Evolutionary conservation across 257 asterid species (phyloP).

Genomic region (Scutellaria minor): DNA sequence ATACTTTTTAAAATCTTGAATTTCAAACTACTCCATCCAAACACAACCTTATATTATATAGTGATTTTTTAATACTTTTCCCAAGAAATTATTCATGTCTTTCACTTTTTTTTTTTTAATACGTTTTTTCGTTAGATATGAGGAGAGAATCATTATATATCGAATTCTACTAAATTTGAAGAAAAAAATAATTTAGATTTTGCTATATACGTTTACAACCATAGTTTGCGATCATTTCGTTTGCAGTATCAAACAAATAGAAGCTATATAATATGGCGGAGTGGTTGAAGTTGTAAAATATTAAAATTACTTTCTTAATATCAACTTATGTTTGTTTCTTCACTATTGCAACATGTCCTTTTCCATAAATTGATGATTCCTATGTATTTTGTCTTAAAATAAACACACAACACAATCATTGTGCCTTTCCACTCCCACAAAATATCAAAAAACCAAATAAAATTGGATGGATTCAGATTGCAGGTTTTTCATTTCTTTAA

Average conservation of each 20-base stretch:
- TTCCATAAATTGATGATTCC: slow-evolving; percentile 31
- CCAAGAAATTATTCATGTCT: too few relatives aligned
- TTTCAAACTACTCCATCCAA: too few relatives aligned
- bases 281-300: background rate
- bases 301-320: background rate
- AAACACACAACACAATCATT: slow-evolving; percentile 16
- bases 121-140: too few relatives aligned
- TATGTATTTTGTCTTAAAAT: slow-evolving; percentile 23
- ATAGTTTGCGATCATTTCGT: background rate
- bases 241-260: slow-evolving; percentile 20
- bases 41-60: too few relatives aligned
- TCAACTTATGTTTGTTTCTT: slow-evolving; percentile 29
- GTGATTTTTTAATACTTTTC: too few relatives aligned
- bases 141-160: too few relatives aligned
- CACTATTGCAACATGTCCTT: slow-evolving; percentile 14
- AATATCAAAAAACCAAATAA: background rate
- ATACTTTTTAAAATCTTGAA: too few relatives aligned
- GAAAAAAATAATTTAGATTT: too few relatives aligned
- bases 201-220: too few relatives aligned
- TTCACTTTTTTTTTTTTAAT: too few relatives aligned
- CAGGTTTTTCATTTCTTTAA: background rate
- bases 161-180: too few relatives aligned
- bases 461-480: slow-evolving; percentile 8
- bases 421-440: slow-evolving; percentile 1
- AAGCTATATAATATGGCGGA: slow-evolving; percentile 32